These are phyloP conservation scores for Zostera marina DNA, from an alignment of 116 monocot species.

Conservation along the genomic window DNA sequence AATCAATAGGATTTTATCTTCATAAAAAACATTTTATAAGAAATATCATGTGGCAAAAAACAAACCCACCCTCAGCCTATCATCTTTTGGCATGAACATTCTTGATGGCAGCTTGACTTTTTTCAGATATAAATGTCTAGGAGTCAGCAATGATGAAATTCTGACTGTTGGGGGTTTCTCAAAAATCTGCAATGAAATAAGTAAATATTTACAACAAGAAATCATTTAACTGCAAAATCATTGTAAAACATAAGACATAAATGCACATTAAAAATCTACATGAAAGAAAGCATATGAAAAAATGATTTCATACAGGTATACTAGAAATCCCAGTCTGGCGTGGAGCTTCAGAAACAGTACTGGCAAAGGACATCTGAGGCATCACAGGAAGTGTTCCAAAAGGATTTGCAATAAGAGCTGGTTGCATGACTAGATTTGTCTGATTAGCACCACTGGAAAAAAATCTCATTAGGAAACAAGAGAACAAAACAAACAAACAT, in stretches of 20 bases:
- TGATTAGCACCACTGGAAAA: slow-evolving; percentile 28
- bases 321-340: slow-evolving; percentile 97
- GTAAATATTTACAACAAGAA: too few species aligned
- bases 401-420: slow-evolving; percentile 53
- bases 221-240: not conserved
- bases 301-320: slow-evolving; percentile 48
- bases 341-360: slow-evolving; percentile 41
- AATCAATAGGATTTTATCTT: too few species aligned
- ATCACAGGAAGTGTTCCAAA: slow-evolving; percentile 82
- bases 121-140: slow-evolving; percentile 81
- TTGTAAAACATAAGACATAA: not conserved
- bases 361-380: slow-evolving; percentile 84
- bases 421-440: slow-evolving; percentile 49
- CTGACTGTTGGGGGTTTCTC: slow-evolving; percentile 54
- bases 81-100: slow-evolving; percentile 68
- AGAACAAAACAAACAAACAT: not conserved
- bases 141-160: slow-evolving; percentile 46
- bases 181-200: slow-evolving; percentile 28
- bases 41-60: not conserved
- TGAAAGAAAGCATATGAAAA: slow-evolving; percentile 2
- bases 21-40: not conserved
- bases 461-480: slow-evolving; percentile 6
- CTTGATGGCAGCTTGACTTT: slow-evolving; percentile 64
- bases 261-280: not conserved
- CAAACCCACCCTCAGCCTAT: slow-evolving; percentile 46